Evolutionary conservation across 2,329 filamentous ascomycete genomes (phyloP).

Genomic region (Polychaeton citri): DNA sequence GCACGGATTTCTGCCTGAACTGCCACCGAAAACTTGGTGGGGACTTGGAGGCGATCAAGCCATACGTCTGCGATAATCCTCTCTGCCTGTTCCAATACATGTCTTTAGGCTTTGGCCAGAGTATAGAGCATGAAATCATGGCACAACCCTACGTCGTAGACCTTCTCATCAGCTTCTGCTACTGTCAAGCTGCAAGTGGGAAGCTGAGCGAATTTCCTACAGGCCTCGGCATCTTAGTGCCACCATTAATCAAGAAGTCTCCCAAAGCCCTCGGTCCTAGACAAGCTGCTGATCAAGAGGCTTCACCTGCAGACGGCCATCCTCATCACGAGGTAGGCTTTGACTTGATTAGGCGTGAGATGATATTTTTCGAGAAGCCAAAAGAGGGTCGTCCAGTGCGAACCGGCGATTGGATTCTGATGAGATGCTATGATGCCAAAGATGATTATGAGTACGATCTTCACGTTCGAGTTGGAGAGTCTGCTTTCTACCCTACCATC

Average conservation of each 20-base stretch:
- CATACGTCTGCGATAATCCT: constrained; percentile 57
- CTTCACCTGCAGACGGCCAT: background rate
- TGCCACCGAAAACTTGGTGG: constrained; percentile 58
- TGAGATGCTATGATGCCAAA: constrained; percentile 5
- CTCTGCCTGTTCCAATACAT: constrained; percentile 85
- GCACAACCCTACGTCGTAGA: constrained; percentile 74
- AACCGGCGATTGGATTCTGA: constrained; percentile 41
- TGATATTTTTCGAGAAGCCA: constrained; percentile 25
- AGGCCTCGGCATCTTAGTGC: constrained; percentile 43
- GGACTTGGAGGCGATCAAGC: constrained; percentile 58
- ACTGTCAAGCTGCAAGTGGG: constrained; percentile 36
- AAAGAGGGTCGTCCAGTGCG: constrained; percentile 22
- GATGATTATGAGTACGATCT: constrained; percentile 11
- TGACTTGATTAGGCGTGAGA: constrained; percentile 26
- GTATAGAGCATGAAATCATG: constrained; percentile 71
- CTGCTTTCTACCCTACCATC: constrained; percentile 31
- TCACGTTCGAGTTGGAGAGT: constrained; percentile 40
- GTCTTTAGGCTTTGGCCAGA: constrained; percentile 70
- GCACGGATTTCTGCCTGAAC: constrained; percentile 75
- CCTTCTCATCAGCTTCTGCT: constrained; percentile 71
- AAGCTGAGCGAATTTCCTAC: constrained; percentile 42
- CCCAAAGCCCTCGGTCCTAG: no score
- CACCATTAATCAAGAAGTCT: constrained; percentile 14
- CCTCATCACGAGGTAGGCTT: constrained; percentile 13
- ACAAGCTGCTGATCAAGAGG: no score